Percentiles rank a stretch among this genome's conserved stretches.
Conservation (phyloP, 805 yeast species). For the Kregervanrija pseudodelftensis region DNA sequence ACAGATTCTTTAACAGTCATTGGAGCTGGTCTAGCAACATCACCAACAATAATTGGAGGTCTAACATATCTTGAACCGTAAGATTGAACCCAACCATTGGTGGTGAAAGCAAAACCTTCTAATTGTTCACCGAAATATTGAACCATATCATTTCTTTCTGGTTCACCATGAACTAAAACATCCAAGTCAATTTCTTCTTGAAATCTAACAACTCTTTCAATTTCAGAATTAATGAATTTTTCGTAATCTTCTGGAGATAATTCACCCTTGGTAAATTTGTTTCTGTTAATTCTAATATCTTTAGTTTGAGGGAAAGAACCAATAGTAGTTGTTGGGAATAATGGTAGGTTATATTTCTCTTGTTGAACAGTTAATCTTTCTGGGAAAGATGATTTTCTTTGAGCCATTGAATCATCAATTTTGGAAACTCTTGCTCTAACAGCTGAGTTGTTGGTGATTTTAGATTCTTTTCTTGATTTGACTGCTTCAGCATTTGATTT, state of each 20-base stretch:
- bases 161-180: slow-evolving; percentile 99
- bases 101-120: slow-evolving; percentile 97
- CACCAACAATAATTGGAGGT: slow-evolving; percentile 99
- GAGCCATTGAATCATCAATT: slow-evolving; percentile 66
- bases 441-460: slow-evolving; percentile 83
- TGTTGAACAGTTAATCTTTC: slow-evolving; percentile 84
- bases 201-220: slow-evolving; percentile 92
- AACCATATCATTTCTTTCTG: slow-evolving; percentile 99
- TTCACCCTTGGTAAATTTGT: slow-evolving; percentile 96
- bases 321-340: slow-evolving; percentile 99
- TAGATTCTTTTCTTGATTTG: slow-evolving; percentile 77
- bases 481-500: slow-evolving; percentile 84
- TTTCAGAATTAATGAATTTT: slow-evolving; percentile 93
- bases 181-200: slow-evolving; percentile 99
- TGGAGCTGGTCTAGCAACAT: slow-evolving; percentile 95
- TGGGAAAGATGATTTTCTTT: slow-evolving; percentile 83
- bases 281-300: slow-evolving; percentile 97
- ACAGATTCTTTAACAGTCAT: slow-evolving; percentile 99
- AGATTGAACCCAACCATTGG: slow-evolving; percentile 99
- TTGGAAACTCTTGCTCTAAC: slow-evolving; percentile 83
- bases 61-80: slow-evolving; percentile 99
- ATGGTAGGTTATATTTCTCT: slow-evolving; percentile 83
- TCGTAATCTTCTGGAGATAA: slow-evolving; percentile 93
- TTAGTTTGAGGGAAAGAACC: slow-evolving; percentile 99
- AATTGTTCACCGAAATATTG: slow-evolving; percentile 99